Evolutionary conservation across 1,284 basidiomycete genomes (phyloP).

Genomic region (Rhodotorula glutinis): DNA sequence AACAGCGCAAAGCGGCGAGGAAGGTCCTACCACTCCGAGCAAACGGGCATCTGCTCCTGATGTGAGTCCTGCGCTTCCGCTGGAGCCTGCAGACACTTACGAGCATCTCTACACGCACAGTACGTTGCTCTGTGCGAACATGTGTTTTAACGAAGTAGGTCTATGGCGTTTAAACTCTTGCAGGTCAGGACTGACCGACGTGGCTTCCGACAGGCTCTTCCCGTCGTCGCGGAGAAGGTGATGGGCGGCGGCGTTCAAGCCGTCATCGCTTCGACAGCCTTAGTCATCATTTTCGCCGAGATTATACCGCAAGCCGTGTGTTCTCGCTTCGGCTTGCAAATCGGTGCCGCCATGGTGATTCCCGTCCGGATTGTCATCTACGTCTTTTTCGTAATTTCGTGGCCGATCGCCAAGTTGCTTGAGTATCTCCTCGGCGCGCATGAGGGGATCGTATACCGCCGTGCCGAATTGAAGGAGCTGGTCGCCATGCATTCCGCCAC

Average conservation of each 20-base stretch:
- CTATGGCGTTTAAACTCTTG: too few species aligned
- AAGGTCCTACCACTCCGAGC: slow-evolving; percentile 83
- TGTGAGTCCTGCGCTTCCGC: slow-evolving; percentile 57
- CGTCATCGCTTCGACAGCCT: slow-evolving; percentile 69
- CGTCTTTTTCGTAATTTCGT: slow-evolving; percentile 47
- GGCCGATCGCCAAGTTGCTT: slow-evolving; percentile 47
- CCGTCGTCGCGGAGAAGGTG: slow-evolving; percentile 80
- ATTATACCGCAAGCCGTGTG: slow-evolving; percentile 71
- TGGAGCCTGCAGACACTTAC: neutral
- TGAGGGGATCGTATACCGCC: slow-evolving; percentile 56
- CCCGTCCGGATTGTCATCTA: slow-evolving; percentile 46
- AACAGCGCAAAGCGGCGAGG: slow-evolving; percentile 73
- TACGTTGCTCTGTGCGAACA: slow-evolving; percentile 1
- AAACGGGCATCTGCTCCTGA: slow-evolving; percentile 72
- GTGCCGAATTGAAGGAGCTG: slow-evolving; percentile 66
- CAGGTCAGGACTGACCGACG: too few species aligned
- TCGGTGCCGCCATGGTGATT: slow-evolving; percentile 46
- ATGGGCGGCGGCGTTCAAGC: slow-evolving; percentile 78
- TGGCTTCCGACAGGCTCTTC: slow-evolving; percentile 60
- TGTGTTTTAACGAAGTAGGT: neutral
- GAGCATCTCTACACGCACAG: neutral
- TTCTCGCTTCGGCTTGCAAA: slow-evolving; percentile 47
- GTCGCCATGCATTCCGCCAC: slow-evolving; percentile 69
- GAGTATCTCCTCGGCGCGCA: slow-evolving; percentile 48
- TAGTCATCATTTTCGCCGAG: slow-evolving; percentile 66